Evolutionary conservation across 2,329 filamentous ascomycete species (phyloP).

Genomic region (Didymella lethalis): DNA sequence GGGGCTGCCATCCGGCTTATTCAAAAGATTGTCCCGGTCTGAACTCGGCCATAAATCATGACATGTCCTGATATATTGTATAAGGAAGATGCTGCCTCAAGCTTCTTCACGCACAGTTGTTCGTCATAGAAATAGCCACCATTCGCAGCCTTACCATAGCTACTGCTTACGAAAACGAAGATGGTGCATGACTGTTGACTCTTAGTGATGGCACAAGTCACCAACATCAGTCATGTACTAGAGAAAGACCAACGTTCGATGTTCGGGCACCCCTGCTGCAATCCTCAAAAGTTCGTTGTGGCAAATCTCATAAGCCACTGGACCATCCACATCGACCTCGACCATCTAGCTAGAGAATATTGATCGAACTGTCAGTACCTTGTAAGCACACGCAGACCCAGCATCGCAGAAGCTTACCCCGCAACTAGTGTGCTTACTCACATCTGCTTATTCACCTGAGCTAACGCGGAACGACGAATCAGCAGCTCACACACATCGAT

Average conservation of each 20-base stretch:
- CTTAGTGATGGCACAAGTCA: no score
- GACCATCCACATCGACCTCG: no score
- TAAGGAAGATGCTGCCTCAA: background rate
- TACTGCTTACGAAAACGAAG: background rate
- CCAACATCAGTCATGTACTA: no score
- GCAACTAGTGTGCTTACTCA: conserved; percentile 15
- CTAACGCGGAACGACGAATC: background rate
- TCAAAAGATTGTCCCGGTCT: background rate
- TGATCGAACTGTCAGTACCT: background rate
- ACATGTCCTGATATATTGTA: background rate
- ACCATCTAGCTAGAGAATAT: background rate
- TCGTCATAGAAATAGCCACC: background rate
- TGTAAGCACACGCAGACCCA: conserved; percentile 18
- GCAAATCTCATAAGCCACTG: no score
- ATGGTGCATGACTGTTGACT: background rate
- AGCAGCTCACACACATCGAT: background rate
- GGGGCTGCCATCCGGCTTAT: background rate
- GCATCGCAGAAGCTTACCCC: conserved; percentile 2
- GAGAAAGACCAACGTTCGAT: no score
- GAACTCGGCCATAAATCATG: background rate
- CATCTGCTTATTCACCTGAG: background rate
- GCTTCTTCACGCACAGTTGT: background rate
- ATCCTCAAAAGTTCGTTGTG: no score
- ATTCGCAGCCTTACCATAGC: background rate
- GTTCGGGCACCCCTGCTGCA: no score